These are phyloP conservation scores for Microsporum audouinii DNA, from an alignment of 2,329 filamentous ascomycete species.

Conservation along the genomic window DNA sequence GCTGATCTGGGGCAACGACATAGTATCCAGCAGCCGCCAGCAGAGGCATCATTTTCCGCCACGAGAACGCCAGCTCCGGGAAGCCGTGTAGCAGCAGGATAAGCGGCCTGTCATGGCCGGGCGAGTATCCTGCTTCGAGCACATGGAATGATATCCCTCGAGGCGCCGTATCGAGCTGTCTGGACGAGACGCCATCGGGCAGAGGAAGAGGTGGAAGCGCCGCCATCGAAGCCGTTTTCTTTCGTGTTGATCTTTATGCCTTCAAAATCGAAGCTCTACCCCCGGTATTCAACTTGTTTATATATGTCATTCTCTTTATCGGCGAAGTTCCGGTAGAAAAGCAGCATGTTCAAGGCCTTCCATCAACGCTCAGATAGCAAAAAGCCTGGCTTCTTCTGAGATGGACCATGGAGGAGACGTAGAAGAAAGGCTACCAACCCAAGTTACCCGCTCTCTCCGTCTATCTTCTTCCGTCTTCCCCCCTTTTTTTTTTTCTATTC, in stretches of 20 bases:
- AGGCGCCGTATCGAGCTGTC: constrained; percentile 44
- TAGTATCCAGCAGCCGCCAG: constrained; percentile 52
- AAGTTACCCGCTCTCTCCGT: too few relatives aligned
- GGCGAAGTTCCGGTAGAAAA: not conserved
- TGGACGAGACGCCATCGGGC: constrained; percentile 44
- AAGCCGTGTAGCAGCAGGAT: constrained; percentile 55
- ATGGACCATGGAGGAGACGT: not conserved
- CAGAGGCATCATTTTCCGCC: constrained; percentile 50
- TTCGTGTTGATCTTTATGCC: not conserved
- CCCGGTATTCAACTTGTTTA: not conserved
- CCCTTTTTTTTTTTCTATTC: not conserved
- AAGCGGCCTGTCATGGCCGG: constrained; percentile 37
- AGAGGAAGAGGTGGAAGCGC: constrained; percentile 41
- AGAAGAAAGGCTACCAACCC: not conserved
- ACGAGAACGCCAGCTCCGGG: constrained; percentile 58
- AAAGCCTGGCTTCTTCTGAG: not conserved
- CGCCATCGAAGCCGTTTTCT: not conserved
- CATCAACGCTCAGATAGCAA: not conserved
- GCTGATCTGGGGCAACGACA: constrained; percentile 56
- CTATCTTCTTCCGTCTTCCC: not conserved
- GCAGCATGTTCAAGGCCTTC: too few relatives aligned
- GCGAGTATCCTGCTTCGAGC: constrained; percentile 42
- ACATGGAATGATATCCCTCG: constrained; percentile 52
- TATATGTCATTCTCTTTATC: not conserved
- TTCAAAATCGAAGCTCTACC: not conserved